Base-by-base conservation (phyloP, 805 yeast genomes). In the Wickerhamiella dianesei region DNA sequence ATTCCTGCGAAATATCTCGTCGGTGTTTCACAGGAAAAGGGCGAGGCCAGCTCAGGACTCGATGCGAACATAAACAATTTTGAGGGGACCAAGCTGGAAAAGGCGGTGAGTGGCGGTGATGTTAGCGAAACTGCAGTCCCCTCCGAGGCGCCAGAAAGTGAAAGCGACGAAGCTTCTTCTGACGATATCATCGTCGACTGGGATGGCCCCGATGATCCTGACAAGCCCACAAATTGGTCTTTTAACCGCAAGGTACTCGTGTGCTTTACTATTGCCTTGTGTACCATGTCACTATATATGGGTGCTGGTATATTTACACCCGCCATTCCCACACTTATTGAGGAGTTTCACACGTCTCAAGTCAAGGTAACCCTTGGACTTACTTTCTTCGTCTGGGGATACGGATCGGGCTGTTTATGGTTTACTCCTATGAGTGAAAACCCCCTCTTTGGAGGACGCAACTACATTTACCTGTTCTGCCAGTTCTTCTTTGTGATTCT, bases 241-340 rank as follows among this genome's bases (percentile, higher is more conserved):
- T 19, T 53, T 0, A 43, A 50, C 37, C 63, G 65, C 44, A 76
- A 73, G 55, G 36, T 57, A 2, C 44, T 72, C 32, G 64, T 73
- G 39, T 59, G 68, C 13, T 3, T 61, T 9, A 61, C 66, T 50
- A 60, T 73, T 18, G 42, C 73, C 16, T 8, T 42, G 5, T 19
- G 35, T 77, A 70, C 79, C 6, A 57, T 66, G 18, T 63, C 75
- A 1, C 74, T 74, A 0, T 78, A 77, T 55, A 69, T 75, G 68
- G 79, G 76, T 5, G 69, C 82, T 0, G 73, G 80, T 3, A 69
- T 75, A 25, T 75, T 70, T 56, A 69, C 80, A 0, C 80, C 82
- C 1, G 76, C 77, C 21, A 63, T 71, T 42, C 64, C 59, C 21
- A 58, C 63, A 19, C 61, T 77, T 37, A 67, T 63, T 61, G 62